Percentiles rank a stretch among this genome's conserved stretches.
Evolutionary conservation across 2,329 filamentous ascomycete genomes (phyloP).

Genomic region (Metarhizium robertsii): DNA sequence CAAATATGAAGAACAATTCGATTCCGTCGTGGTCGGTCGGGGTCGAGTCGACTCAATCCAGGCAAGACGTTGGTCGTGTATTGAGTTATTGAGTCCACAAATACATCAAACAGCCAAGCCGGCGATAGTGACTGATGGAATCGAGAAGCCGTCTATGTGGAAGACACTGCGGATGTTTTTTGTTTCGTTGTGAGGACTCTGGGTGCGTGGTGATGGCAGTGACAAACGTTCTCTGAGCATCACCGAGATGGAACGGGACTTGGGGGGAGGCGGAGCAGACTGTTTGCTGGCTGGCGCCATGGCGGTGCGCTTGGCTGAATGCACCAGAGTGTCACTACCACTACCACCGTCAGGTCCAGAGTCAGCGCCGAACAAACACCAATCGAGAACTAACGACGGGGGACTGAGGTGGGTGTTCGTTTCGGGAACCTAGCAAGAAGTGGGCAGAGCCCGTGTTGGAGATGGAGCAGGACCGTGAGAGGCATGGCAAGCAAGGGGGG

Average conservation of each 20-base stretch:
- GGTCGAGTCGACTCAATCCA: not conserved
- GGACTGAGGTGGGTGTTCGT: not conserved
- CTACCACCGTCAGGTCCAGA: not conserved
- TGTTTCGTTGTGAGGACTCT: not conserved
- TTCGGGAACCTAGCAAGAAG: constrained; percentile 1
- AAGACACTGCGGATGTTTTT: not conserved
- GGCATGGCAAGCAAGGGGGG: not conserved
- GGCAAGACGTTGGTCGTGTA: not conserved
- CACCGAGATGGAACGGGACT: not conserved
- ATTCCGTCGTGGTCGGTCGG: not conserved
- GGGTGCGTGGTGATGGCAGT: not conserved
- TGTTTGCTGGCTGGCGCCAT: not conserved
- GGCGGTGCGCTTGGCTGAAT: not conserved
- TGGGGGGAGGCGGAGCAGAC: not conserved
- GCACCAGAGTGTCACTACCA: not conserved
- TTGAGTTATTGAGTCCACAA: not conserved
- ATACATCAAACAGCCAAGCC: not conserved
- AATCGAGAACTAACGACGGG: not conserved
- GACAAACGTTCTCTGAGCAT: not conserved
- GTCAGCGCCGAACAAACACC: not conserved
- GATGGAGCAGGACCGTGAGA: not conserved
- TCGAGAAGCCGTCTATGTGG: not conserved
- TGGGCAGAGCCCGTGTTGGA: not conserved
- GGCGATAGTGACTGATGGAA: not conserved
- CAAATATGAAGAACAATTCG: not conserved